phyloP scores from a whole-genome alignment of 2,329 filamentous ascomycete species.

The Blastomyces gilchristii region DNA sequence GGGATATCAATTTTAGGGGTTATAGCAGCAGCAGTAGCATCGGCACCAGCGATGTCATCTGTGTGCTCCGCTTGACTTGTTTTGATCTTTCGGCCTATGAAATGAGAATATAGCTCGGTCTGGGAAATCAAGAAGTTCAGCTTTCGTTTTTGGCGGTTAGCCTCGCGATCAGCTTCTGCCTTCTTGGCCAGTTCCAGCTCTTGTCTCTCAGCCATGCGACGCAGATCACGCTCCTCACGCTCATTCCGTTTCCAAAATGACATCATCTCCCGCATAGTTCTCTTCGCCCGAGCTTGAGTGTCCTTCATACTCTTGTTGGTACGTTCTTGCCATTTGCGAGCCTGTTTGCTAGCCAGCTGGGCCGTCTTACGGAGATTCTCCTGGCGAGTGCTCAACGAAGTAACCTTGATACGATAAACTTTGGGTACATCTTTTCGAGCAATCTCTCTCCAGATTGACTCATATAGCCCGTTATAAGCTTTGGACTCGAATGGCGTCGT shows the following conservation, averaged over 20 bases:
- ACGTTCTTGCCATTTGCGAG: slow-evolving; percentile 89
- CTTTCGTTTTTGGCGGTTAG: slow-evolving; percentile 93
- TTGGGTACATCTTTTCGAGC: slow-evolving; percentile 89
- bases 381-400: slow-evolving; percentile 74
- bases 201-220: slow-evolving; percentile 88
- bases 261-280: slow-evolving; percentile 99
- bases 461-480: slow-evolving; percentile 92
- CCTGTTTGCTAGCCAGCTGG: slow-evolving; percentile 91
- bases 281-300: slow-evolving; percentile 89
- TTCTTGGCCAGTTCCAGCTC: slow-evolving; percentile 95
- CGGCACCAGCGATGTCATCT: slow-evolving; percentile 50
- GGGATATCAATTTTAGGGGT: slow-evolving; percentile 33
- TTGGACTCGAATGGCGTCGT: slow-evolving; percentile 66
- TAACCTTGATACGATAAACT: slow-evolving; percentile 75
- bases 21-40: slow-evolving; percentile 37
- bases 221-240: slow-evolving; percentile 86
- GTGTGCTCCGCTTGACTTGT: slow-evolving; percentile 92
- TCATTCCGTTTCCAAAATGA: slow-evolving; percentile 99
- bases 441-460: slow-evolving; percentile 93
- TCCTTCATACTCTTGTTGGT: slow-evolving; percentile 99
- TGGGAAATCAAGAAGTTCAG: slow-evolving; percentile 99
- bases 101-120: slow-evolving; percentile 97
- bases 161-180: slow-evolving; percentile 93
- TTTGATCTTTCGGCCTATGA: slow-evolving; percentile 98
- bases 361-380: slow-evolving; percentile 98